These are phyloP conservation scores for Pyricularia grisea DNA, from an alignment of 2,329 filamentous ascomycete species.

Conservation along the genomic window DNA sequence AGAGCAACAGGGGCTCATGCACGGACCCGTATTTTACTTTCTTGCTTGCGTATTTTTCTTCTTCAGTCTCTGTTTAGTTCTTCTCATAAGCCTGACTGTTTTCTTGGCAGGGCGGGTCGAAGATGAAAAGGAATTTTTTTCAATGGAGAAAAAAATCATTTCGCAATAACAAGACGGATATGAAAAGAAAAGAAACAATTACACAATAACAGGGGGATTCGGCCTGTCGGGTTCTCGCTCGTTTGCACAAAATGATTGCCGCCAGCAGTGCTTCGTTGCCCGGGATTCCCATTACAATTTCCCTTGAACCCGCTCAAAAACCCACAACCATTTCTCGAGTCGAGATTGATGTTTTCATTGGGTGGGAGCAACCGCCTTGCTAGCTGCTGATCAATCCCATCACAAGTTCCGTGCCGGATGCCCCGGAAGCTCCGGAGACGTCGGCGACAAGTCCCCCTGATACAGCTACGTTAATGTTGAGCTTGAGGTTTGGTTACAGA, in stretches of 20 bases:
- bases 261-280: neutral
- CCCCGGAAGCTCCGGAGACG: slow-evolving; percentile 1
- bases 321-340: neutral
- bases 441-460: neutral
- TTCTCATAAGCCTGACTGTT: neutral
- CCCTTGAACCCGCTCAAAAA: neutral
- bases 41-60: neutral
- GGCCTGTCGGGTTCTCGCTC: neutral
- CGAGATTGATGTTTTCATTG: neutral
- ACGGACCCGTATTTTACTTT: neutral
- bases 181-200: neutral
- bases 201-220: neutral
- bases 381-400: neutral
- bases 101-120: neutral
- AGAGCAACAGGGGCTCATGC: neutral
- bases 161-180: neutral
- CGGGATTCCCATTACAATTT: neutral
- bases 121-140: neutral
- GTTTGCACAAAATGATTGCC: neutral
- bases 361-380: neutral
- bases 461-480: neutral
- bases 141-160: neutral
- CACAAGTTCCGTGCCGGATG: neutral
- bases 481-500: neutral
- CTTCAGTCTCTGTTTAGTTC: too few species aligned